Evolutionary conservation across 371 early-diverging fungal genomes (phyloP).

Genomic region (Dichotomocladium elegans): DNA sequence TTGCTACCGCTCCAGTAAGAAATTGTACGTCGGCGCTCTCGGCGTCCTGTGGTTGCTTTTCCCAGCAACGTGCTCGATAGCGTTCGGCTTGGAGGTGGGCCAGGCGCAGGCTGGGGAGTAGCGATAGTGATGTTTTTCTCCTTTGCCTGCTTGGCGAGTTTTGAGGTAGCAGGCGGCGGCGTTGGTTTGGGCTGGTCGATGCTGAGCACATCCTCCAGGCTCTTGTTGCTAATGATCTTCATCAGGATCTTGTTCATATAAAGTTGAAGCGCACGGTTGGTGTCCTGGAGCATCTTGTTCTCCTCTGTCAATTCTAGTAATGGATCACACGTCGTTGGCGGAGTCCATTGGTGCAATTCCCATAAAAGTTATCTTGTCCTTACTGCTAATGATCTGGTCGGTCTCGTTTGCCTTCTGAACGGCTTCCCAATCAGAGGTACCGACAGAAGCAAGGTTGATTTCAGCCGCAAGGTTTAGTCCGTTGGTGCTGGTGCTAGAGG

Average conservation of each 20-base stretch:
- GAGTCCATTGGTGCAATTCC: too few relatives aligned
- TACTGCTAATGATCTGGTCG: slow-evolving; percentile 19
- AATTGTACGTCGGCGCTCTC: slow-evolving; percentile 42
- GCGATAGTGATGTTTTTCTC: slow-evolving; percentile 1
- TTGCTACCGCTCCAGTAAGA: slow-evolving; percentile 42
- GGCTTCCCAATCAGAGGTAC: slow-evolving; percentile 17
- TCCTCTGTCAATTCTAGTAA: slow-evolving; percentile 39
- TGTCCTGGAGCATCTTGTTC: slow-evolving; percentile 37
- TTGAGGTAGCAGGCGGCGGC: not conserved
- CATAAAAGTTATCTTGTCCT: too few relatives aligned
- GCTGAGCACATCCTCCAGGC: slow-evolving; percentile 43
- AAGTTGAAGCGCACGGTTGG: slow-evolving; percentile 42
- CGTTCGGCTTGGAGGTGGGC: slow-evolving; percentile 31
- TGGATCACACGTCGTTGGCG: not conserved
- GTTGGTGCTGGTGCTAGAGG: slow-evolving; percentile 15
- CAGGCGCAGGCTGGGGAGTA: slow-evolving; percentile 5
- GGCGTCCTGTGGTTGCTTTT: slow-evolving; percentile 15
- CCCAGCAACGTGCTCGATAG: slow-evolving; percentile 23
- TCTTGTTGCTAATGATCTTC: slow-evolving; percentile 44
- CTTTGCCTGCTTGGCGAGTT: not conserved
- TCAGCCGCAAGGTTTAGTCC: slow-evolving; percentile 60
- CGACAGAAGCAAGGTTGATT: slow-evolving; percentile 45
- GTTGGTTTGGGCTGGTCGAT: slow-evolving; percentile 40
- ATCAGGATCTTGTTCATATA: slow-evolving; percentile 53
- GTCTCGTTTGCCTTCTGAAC: slow-evolving; percentile 23